Evolutionary conservation across 2,329 filamentous ascomycete species (phyloP).

Genomic region (Colletotrichum tropicale): DNA sequence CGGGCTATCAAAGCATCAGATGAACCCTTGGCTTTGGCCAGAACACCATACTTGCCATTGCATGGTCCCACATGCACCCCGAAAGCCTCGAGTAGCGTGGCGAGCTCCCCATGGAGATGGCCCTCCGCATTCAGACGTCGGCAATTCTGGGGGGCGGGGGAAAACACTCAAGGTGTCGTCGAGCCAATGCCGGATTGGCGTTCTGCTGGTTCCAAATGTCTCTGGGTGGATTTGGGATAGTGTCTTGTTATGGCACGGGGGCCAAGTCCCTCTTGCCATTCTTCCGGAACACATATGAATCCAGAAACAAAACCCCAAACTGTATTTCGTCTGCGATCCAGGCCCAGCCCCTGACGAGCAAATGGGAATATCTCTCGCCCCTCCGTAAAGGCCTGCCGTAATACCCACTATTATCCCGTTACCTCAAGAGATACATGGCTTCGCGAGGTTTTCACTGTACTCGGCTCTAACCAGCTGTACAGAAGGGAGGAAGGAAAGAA

Average conservation of each 20-base stretch:
- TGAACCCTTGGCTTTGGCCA: not conserved
- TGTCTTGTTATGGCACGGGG: not conserved
- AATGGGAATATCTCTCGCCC: accelerated
- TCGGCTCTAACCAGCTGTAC: no score
- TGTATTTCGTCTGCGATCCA: not conserved
- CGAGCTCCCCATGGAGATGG: no score
- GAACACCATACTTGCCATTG: not conserved
- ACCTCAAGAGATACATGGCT: no score
- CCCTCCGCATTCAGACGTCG: not conserved
- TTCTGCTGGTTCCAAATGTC: accelerated
- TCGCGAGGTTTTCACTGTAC: no score
- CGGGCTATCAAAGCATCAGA: not conserved
- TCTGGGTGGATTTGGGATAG: not conserved
- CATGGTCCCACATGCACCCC: not conserved
- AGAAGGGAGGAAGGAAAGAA: no score
- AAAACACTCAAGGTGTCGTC: not conserved
- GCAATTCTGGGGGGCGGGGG: not conserved
- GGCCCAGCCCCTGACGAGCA: not conserved
- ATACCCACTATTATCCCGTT: no score
- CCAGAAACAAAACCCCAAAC: not conserved
- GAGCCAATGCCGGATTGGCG: not conserved
- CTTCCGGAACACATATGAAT: not conserved
- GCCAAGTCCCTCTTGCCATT: not conserved
- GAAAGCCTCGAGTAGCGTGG: not conserved
- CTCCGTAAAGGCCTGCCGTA: accelerated